Percentiles rank a stretch among this genome's conserved stretches.
These are phyloP conservation scores for Forsythia suspensa DNA, from an alignment of 257 asterid species.

Conservation along the genomic window DNA sequence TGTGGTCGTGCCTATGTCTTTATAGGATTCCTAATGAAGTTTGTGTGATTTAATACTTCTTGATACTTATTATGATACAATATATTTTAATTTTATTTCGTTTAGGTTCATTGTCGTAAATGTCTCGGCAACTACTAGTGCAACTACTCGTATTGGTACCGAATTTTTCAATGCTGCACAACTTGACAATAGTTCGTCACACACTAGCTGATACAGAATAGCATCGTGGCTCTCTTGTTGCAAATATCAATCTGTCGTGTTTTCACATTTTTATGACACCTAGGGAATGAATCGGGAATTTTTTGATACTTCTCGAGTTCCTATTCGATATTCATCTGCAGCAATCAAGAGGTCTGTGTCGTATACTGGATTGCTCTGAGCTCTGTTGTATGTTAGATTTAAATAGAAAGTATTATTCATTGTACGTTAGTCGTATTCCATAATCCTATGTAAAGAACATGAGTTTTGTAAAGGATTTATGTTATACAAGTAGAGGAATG, in stretches of 20 bases:
- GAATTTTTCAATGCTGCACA: slow-evolving; percentile 74
- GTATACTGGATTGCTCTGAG: too few relatives aligned
- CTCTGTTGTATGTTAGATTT: too few relatives aligned
- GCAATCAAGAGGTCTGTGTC: background rate
- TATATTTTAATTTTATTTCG: slow-evolving; percentile 5
- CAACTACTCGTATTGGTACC: slow-evolving; percentile 61
- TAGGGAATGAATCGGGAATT: background rate
- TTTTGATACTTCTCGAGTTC: background rate
- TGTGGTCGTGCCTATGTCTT: too few relatives aligned
- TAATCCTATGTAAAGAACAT: background rate
- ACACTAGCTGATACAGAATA: slow-evolving; percentile 15
- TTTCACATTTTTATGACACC: slow-evolving; percentile 30
- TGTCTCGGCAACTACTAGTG: slow-evolving; percentile 60
- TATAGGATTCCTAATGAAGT: too few relatives aligned
- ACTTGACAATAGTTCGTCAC: slow-evolving; percentile 33
- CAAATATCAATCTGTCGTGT: slow-evolving; percentile 40
- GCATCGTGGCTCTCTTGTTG: slow-evolving; percentile 36
- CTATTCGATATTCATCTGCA: background rate
- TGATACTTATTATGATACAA: background rate
- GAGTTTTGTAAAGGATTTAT: background rate
- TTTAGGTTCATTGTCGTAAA: slow-evolving; percentile 75
- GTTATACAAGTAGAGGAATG: background rate
- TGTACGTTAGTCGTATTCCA: background rate
- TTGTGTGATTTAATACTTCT: too few relatives aligned
- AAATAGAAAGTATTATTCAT: background rate